Base-by-base conservation (phyloP, 306 rosid genomes). In the Leucaena leucocephala region DNA sequence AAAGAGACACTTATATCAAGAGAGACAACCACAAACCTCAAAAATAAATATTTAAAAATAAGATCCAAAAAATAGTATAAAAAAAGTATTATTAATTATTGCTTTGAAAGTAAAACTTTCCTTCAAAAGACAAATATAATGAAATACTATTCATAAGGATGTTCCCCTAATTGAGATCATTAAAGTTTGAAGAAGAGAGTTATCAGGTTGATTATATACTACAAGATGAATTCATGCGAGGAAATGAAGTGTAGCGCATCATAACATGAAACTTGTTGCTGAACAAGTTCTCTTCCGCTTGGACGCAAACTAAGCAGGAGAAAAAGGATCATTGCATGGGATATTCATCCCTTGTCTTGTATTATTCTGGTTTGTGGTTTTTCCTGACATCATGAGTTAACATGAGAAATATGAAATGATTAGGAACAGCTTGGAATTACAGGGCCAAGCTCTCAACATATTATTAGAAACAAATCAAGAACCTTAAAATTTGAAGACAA, bases 381-480 rank as follows among this genome's bases (percentile, higher is more conserved):
- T 22, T 11, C 17, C 45, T n/a, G 6, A 22, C 40, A 81, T 38
- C 35, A 44, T 2, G 71, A 35, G 48, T 49, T 62, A 52, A 40
- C 54, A 71, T 33, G 68, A 33, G 35, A 21, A 42, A 42, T 33
- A 55, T 33, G 8, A 40, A 59, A 71, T 63, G 46, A 63, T 42
- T 59, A 14, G 8, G 17, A 43, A 62, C 52, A 72, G 67, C 22
- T 48, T 40, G 43, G 4, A 46, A 22, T 14, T 42, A 33, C 77
- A 46, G 34, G 49, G 74, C 63, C 54, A 39, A 40, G 52, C 34
- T 63, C 70, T 58, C 65, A 66, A 38, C 42, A 1, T 27, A 65
- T 57, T 65, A 68, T 52, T 52, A 44, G 75, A 57, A 79, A 75
- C 78, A 65, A 76, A 45, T 16, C 40, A 57, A 45, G 9, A 36